phyloP scores from a whole-genome alignment of 2,329 filamentous ascomycete species.

The Penicillium aurantiogriseum region DNA sequence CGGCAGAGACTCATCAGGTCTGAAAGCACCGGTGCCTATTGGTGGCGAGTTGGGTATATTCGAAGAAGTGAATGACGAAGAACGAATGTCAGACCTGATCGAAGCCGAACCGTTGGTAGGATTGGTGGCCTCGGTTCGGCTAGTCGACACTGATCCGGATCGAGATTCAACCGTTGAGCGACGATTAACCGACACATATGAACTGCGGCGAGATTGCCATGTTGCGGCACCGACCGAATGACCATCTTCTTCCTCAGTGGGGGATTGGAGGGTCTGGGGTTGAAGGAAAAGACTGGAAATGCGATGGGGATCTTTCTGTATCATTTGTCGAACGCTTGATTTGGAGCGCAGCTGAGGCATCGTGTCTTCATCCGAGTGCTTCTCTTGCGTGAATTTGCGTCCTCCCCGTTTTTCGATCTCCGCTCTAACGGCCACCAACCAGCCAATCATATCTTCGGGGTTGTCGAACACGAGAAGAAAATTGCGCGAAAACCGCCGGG shows the following conservation, averaged over 20 bases:
- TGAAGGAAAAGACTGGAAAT: slow-evolving; percentile 34
- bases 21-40: slow-evolving; percentile 8
- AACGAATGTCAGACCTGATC: slow-evolving; percentile 14
- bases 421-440: slow-evolving; percentile 46
- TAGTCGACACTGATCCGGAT: slow-evolving; percentile 30
- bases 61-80: slow-evolving; percentile 15
- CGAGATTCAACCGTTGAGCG: slow-evolving; percentile 33
- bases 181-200: slow-evolving; percentile 31
- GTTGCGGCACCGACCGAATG: slow-evolving; percentile 18
- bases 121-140: slow-evolving; percentile 25
- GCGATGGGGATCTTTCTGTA: slow-evolving; percentile 37
- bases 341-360: slow-evolving; percentile 29
- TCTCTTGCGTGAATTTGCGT: slow-evolving; percentile 44
- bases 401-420: slow-evolving; percentile 49
- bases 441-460: slow-evolving; percentile 46
- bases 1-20: slow-evolving; percentile 15
- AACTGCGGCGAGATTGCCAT: slow-evolving; percentile 30
- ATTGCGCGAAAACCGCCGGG: slow-evolving; percentile 38
- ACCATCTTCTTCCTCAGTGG: slow-evolving; percentile 27
- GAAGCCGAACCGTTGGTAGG: slow-evolving; percentile 12
- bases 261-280: slow-evolving; percentile 24
- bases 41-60: slow-evolving; percentile 21
- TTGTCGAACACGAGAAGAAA: slow-evolving; percentile 46
- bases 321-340: slow-evolving; percentile 32
- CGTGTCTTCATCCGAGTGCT: slow-evolving; percentile 30